A percentile compares a stretch with the other conserved stretches of the same genome.
Conservation (phyloP, 1,284 basidiomycete genomes). For the Moesziomyces sp. region DNA sequence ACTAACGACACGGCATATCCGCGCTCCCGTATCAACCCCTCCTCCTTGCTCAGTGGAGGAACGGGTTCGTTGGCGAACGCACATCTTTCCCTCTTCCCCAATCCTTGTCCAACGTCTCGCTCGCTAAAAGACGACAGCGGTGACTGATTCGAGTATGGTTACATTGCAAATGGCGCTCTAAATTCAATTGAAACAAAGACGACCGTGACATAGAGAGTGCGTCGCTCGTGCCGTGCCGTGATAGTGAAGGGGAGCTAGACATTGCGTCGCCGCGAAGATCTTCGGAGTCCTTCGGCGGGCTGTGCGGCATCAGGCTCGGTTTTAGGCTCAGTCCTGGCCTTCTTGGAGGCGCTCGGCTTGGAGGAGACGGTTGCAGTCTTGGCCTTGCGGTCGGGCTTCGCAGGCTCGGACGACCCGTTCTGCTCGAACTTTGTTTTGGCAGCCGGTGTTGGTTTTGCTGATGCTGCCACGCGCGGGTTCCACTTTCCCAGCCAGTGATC, state of each 20-base stretch:
- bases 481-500: constrained; percentile 63
- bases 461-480: constrained; percentile 25
- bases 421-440: background rate
- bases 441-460: background rate
- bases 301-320: background rate
- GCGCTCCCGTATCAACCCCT: constrained; percentile 49
- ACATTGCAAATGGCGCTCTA: constrained; percentile 1
- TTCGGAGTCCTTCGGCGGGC: constrained; percentile 11
- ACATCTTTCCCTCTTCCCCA: constrained; percentile 8
- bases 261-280: constrained; percentile 27
- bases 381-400: background rate
- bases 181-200: too few species aligned
- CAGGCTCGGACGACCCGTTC: background rate
- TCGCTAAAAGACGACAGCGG: background rate
- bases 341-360: constrained; percentile 12
- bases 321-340: constrained; percentile 11
- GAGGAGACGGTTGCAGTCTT: background rate
- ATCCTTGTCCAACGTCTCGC: too few species aligned
- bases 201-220: too few species aligned
- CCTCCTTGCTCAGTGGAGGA: constrained; percentile 43
- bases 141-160: background rate
- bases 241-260: background rate
- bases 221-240: too few species aligned
- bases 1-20: constrained; percentile 37
- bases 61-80: constrained; percentile 48